Base-by-base conservation (phyloP, 345 rosid genomes). In the Leavenworthia alabamica region DNA sequence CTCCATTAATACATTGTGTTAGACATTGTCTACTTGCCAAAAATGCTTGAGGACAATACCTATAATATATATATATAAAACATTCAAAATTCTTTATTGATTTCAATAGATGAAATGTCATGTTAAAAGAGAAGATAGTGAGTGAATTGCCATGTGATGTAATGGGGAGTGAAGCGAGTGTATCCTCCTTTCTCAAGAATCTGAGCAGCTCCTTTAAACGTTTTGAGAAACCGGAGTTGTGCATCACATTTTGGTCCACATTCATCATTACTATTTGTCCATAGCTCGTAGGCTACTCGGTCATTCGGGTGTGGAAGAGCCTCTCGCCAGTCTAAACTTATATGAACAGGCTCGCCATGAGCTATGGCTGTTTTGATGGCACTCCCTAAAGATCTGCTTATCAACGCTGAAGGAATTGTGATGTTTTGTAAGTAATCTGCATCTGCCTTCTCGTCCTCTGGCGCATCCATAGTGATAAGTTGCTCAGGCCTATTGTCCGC, bases 401-500 rank as follows among this genome's bases (percentile, higher is more conserved):
- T 68, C 35, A 93, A 81, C 19, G 99, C 97, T 56, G 99, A 87
- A 28, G 99, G 99, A 64, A 93, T 83, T 0, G 99, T 93, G 62
- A 93, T 93, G 67, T 93, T 93, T 77, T 81, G 94, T 22, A 89
- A 67, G 78, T 93, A 93, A 60, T 79, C 76, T 42, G 89, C 80
- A 33, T 89, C 79, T 42, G 86, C 60, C 16, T 41, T 56, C 53
- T 85, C 97, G 65, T 82, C 97, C 66, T 67, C 80, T 23, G 97
- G 99, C 0, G 88, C 71, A 71, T 93, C 99, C 99, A 93, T 93
- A 27, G 99, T 93, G 60, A 89, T 89, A 35, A 93, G 81, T 36
- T 84, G 73, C 71, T 93, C 99, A 4, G 86, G 88, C 27, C 86
- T 71, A 72, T 86, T 62, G 72, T 93, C 99, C 0, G 85, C 89